These are phyloP conservation scores for Macrolepiota dolichaula DNA, from an alignment of 768 basidiomycete genomes.

Conservation along the genomic window DNA sequence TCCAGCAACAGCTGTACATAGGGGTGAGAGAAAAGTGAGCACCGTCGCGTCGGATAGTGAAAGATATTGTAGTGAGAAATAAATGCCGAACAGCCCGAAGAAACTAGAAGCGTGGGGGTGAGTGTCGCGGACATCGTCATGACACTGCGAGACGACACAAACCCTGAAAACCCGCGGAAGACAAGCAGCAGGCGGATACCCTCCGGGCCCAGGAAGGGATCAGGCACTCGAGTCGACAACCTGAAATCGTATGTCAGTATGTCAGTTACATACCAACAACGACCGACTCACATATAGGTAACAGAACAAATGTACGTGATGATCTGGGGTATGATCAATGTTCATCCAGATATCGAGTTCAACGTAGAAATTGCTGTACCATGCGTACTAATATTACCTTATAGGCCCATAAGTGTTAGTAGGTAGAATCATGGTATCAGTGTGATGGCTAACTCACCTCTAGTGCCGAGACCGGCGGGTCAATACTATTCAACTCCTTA, in stretches of 20 bases:
- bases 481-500: conserved; percentile 21
- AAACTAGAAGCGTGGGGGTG: conserved; percentile 41
- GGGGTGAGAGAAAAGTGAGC: conserved; percentile 71
- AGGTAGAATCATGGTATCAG: neutral
- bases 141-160: conserved; percentile 11
- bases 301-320: conserved; percentile 17
- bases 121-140: neutral
- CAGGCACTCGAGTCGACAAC: conserved; percentile 34
- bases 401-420: neutral
- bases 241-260: conserved; percentile 25
- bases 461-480: conserved; percentile 20
- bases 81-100: conserved; percentile 66
- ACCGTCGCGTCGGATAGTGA: conserved; percentile 78
- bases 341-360: neutral
- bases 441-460: conserved; percentile 11
- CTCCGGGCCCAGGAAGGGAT: conserved; percentile 70
- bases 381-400: conserved; percentile 17
- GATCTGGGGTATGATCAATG: neutral
- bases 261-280: no score
- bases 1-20: conserved; percentile 59
- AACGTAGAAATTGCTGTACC: neutral
- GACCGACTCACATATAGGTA: conserved; percentile 12
- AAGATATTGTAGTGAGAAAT: conserved; percentile 70
- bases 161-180: conserved; percentile 65
- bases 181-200: conserved; percentile 58